These are phyloP conservation scores for Populus davidiana DNA, from an alignment of 345 rosid genomes.

Conservation along the genomic window DNA sequence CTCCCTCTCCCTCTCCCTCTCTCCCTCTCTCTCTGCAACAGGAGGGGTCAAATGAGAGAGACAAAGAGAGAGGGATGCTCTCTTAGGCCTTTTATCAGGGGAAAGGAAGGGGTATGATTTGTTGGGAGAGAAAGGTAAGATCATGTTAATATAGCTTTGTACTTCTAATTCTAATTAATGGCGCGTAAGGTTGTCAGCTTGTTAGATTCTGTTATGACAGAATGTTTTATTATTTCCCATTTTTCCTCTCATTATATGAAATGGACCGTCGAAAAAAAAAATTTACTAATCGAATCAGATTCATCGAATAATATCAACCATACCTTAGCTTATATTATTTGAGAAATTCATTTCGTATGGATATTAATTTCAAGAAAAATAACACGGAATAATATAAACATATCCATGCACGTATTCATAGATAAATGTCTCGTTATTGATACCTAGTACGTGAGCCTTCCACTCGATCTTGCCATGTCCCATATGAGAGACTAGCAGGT, in stretches of 20 bases:
- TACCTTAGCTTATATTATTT: too few species aligned
- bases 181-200: too few species aligned
- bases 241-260: neutral
- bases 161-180: too few species aligned
- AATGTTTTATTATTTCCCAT: too few species aligned
- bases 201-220: neutral
- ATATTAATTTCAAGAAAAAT: too few species aligned
- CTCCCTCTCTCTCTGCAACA: neutral
- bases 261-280: neutral
- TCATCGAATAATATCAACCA: too few species aligned
- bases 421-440: too few species aligned
- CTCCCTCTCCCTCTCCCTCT: neutral
- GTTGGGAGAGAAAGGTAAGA: neutral
- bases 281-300: too few species aligned
- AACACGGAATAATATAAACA: too few species aligned
- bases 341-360: too few species aligned
- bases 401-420: too few species aligned
- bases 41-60: neutral
- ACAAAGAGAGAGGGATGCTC: neutral
- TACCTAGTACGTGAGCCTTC: conserved; percentile 78
- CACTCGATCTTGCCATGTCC: conserved; percentile 48
- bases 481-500: conserved; percentile 32
- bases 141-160: neutral
- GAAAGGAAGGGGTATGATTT: too few species aligned
- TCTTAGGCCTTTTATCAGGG: neutral